Base-by-base conservation (phyloP, 2,329 filamentous ascomycete genomes). In the Diaporthe australafricana region DNA sequence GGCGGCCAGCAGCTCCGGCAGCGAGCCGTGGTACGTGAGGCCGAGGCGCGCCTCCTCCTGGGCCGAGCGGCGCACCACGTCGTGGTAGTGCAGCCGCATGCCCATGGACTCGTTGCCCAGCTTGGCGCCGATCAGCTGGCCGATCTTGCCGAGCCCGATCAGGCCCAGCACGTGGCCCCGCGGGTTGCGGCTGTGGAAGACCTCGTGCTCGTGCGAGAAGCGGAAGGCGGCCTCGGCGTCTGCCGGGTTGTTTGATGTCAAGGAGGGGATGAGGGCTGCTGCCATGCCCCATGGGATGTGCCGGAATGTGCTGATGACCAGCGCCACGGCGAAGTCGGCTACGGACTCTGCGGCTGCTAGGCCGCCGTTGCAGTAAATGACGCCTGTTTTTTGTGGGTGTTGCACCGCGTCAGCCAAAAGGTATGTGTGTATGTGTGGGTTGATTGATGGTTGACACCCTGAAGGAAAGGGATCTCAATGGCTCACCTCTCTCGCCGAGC, bases 331-430 rank as follows among this genome's bases (percentile, higher is more conserved):
- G 73, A 93, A 89, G 79, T 94, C 93, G 65, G 92, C 92, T 1
- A 94, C 92, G 5, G 92, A 89, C 77, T 94, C 92, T 8, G 91
- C 91, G 45, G 91, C 91, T 0, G 92, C 91, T 1, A 90, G 86
- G 1, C 91, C 92, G 3, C 90, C 88, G 81, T 94, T 94, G 84
- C 92, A 94, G 82, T 94, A 94, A 66, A 92, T 81, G 74, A 93
- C 88, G 47, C 90, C 88, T 88, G 63, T 47, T 9, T 2, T n/a
- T 16, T 47, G 20, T 35, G n/a, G n/a, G n/a, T 20, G 2, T 22
- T n/a, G 17, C 12, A 48, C 55, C 14, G 17, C 30, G n/a, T 55
- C 20, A 17, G 62, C 14, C 20, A 9, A 47, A 5, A 27, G 25
- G 12, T 20, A 3, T 17, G 20, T 68, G 35, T 62, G n/a, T n/a